Evolutionary conservation across 768 basidiomycete genomes (phyloP).

Genomic region (Kwoniella bestiolae): DNA sequence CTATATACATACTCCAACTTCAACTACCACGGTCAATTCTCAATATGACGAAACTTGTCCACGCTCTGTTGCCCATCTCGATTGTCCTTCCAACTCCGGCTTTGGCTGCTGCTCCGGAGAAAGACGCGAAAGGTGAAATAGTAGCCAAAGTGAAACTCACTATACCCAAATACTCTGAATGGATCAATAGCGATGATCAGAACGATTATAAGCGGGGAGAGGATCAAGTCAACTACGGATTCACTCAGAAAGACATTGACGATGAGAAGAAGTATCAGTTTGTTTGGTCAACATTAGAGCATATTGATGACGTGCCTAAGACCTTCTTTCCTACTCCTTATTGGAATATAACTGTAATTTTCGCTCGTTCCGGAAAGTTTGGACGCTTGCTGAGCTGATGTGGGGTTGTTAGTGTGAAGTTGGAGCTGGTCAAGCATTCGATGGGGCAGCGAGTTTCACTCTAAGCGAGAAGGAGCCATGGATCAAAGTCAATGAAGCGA

Average conservation of each 20-base stretch:
- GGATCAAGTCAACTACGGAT: background rate
- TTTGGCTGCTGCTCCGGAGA: background rate
- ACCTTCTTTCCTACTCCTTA: background rate
- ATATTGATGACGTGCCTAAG: background rate
- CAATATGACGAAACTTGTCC: background rate
- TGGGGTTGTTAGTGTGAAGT: background rate
- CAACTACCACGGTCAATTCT: no score
- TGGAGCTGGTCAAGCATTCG: background rate
- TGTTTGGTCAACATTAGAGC: background rate
- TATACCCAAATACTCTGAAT: conserved; percentile 3
- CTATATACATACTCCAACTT: no score
- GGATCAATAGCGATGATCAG: background rate
- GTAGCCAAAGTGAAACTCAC: background rate
- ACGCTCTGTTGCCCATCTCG: background rate
- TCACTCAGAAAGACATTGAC: background rate
- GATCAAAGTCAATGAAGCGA: background rate
- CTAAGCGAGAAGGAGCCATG: background rate
- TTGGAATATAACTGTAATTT: conserved; percentile 7
- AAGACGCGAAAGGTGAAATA: background rate
- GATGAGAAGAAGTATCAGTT: background rate
- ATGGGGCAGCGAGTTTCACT: background rate
- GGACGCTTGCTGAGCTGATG: no score
- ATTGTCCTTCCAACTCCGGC: no score
- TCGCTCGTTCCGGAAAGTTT: no score
- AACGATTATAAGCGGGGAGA: background rate